These are phyloP conservation scores for Neopestalotiopsis clavispora DNA, from an alignment of 2,329 filamentous ascomycete species.

Conservation along the genomic window DNA sequence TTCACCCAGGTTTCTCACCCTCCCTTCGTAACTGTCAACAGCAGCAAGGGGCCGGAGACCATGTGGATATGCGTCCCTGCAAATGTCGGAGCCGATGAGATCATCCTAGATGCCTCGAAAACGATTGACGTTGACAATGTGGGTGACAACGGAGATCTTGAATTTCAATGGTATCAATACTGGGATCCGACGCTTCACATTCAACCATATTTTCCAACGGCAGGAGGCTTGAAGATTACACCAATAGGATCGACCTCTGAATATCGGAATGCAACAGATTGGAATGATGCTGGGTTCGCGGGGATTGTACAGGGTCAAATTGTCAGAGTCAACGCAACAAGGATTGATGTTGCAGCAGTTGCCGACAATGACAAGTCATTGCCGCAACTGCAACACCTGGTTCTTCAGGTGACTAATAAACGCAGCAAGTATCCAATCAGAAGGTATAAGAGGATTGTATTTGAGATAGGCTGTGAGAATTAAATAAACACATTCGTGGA, in stretches of 20 bases:
- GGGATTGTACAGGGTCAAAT: not conserved
- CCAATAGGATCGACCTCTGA: not conserved
- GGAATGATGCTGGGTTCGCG: conserved; percentile 2
- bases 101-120: not conserved
- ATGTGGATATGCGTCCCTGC: not conserved
- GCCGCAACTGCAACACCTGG: conserved; percentile 2
- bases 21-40: conserved; percentile 3
- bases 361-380: not conserved
- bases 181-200: conserved; percentile 7
- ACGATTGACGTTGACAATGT: not conserved
- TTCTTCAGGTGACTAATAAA: conserved; percentile 1
- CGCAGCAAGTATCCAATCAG: not conserved
- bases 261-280: not conserved
- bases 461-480: not conserved
- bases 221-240: not conserved
- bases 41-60: not conserved
- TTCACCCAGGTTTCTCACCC: conserved; percentile 23
- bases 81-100: not conserved
- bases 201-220: not conserved
- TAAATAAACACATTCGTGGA: too few relatives aligned
- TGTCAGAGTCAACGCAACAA: conserved; percentile 1
- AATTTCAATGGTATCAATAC: conserved; percentile 10
- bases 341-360: not conserved
- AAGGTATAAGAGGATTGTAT: not conserved
- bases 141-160: not conserved